phyloP scores from a whole-genome alignment of 208 protist species.

The Leishmania tarentolae region DNA sequence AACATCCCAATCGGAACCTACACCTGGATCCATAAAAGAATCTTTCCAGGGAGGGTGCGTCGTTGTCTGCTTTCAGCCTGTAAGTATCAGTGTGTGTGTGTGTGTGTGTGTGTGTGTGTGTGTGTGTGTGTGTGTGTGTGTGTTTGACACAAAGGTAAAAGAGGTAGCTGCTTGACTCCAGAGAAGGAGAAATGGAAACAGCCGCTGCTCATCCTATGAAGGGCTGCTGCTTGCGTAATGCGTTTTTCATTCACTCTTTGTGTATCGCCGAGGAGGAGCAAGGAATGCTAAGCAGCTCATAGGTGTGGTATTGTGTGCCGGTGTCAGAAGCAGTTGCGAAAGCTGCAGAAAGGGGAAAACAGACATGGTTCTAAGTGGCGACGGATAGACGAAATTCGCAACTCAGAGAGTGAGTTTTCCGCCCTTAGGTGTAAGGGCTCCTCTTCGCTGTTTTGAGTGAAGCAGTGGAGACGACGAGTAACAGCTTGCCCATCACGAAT shows the following conservation, averaged over 20 bases:
- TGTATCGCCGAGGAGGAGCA: neutral
- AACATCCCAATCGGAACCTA: constrained; percentile 38
- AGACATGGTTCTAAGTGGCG: neutral
- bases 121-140: too few relatives aligned
- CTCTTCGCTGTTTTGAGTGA: neutral
- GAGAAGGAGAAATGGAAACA: neutral
- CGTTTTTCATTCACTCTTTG: neutral
- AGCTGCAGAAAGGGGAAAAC: neutral
- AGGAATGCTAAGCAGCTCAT: neutral
- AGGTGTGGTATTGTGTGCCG: neutral
- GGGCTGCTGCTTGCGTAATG: neutral
- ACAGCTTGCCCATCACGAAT: neutral
- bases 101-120: neutral
- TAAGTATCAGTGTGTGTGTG: neutral
- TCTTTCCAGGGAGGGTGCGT: neutral
- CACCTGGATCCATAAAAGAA: constrained; percentile 17
- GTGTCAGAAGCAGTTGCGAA: neutral
- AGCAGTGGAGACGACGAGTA: neutral
- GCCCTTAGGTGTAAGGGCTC: neutral
- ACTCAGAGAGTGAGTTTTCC: neutral
- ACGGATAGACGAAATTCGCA: neutral
- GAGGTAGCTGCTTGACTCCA: neutral
- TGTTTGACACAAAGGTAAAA: neutral
- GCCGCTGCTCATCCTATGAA: neutral
- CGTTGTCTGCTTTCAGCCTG: neutral